Evolutionary conservation across 2,329 filamentous ascomycete species (phyloP).

Genomic region (Dichotomopilus funicola): DNA sequence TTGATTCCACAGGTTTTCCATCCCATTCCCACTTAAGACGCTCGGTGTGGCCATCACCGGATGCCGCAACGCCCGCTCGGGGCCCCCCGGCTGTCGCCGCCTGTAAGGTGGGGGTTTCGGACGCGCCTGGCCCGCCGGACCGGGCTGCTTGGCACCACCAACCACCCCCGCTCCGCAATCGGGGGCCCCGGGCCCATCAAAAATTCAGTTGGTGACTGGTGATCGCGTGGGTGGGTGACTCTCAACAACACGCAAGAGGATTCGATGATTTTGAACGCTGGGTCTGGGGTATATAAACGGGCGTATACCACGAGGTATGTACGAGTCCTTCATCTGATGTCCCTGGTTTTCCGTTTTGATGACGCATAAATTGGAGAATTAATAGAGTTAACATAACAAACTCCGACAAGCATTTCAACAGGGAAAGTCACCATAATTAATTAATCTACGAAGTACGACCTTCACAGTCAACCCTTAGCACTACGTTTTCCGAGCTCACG

Average conservation of each 20-base stretch:
- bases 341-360: too few relatives aligned
- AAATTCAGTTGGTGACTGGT: slow-evolving; percentile 1
- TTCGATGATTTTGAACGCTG: too few relatives aligned
- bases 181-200: slow-evolving; percentile 11
- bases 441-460: background rate
- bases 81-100: slow-evolving; percentile 2
- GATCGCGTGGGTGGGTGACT: background rate
- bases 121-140: background rate
- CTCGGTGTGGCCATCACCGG: background rate
- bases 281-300: too few relatives aligned
- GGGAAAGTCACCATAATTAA: too few relatives aligned
- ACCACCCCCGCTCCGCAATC: slow-evolving; percentile 16
- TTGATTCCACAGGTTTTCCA: too few relatives aligned
- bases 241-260: background rate
- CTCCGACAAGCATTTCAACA: too few relatives aligned
- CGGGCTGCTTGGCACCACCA: background rate
- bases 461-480: background rate
- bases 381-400: too few relatives aligned
- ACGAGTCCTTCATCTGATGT: too few relatives aligned
- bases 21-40: too few relatives aligned
- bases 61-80: background rate
- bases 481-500: background rate
- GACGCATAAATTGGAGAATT: too few relatives aligned
- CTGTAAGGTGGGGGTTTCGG: slow-evolving; percentile 1
- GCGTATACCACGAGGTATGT: too few relatives aligned